Evolutionary conservation across 345 rosid species (phyloP).

Genomic region (Salix exigua): DNA sequence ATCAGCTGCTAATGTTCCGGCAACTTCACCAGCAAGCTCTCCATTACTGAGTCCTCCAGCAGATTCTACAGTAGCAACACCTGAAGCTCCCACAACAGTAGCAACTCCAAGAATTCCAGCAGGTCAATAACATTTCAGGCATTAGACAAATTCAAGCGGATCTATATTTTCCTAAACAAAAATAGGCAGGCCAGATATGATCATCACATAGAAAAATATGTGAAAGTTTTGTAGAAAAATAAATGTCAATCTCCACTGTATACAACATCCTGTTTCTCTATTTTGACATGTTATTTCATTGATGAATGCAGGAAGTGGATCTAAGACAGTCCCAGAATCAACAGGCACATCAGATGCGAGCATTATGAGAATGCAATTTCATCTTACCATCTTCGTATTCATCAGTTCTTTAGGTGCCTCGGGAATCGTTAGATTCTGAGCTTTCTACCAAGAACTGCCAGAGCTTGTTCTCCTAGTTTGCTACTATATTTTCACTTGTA

Average conservation of each 20-base stretch:
- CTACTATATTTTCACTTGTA: background rate
- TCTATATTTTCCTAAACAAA: background rate
- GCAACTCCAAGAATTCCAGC: slow-evolving; percentile 20
- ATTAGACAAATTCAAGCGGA: background rate
- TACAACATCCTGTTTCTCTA: background rate
- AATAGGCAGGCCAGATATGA: background rate
- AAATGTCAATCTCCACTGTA: background rate
- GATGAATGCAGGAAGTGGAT: slow-evolving; percentile 31
- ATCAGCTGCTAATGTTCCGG: slow-evolving; percentile 8
- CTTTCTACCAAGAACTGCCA: background rate
- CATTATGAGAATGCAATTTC: slow-evolving; percentile 5
- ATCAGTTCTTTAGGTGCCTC: slow-evolving; percentile 8
- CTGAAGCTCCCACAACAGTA: slow-evolving; percentile 17
- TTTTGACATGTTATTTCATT: background rate
- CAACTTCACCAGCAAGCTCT: slow-evolving; percentile 15
- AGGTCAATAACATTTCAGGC: slow-evolving; percentile 16
- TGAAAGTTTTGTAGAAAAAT: background rate
- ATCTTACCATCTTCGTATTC: slow-evolving; percentile 1
- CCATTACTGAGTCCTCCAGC: slow-evolving; percentile 24
- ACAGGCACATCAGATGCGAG: slow-evolving; percentile 22
- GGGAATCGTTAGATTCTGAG: slow-evolving; percentile 2
- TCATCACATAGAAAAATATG: background rate
- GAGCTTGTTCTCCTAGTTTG: background rate
- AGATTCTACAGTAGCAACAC: slow-evolving; percentile 19
- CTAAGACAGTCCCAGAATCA: slow-evolving; percentile 33